Evolutionary conservation across 257 asterid genomes (phyloP), one percentile per base, ranked within the genome.

Genomic region (Solanum chaucha): DNA sequence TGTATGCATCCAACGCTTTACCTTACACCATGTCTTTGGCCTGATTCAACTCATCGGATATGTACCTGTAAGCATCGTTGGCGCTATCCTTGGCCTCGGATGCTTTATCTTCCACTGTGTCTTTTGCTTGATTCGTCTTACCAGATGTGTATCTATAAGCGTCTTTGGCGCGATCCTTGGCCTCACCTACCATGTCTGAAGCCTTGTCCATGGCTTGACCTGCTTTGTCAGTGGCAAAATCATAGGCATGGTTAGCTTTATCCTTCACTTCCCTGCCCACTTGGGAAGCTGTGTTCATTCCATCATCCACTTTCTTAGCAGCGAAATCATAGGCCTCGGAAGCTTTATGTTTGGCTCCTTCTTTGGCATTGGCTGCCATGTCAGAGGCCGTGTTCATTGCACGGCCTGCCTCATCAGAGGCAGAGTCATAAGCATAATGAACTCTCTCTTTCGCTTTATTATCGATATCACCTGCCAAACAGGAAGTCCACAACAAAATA

Each of bases 301-400:
- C 90, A 12, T 89, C 67, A 2, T 38, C 84, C 38, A 65, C 58
- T 82, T 74, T 40, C 20, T 65, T 84, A 32, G 89, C 61, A 20
- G 86, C 87, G 1, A 77, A 71, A 0, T 72, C 82, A 26, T 77
- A 88, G 26, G 88, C 88, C 10, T 82, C 44, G 9, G 13, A 22
- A 9, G 90, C 89, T 8, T 75, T 86, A 14, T 89, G 87, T 32
- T 86, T 86, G 59, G 20, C 19, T 4, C 20, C 8, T 48, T 48
- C 20, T 48, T 48, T 48, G 2, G 86, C 35, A 22, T 78, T 61
- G 6, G 58, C 82, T 2, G 86, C 90, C 89, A 83, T 89, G 1
- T 88, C 90, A 0, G 89, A 64, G 0, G 91, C 89, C 94, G 83
- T 91, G 85, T 65, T 90, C 61, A 89, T 85, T 7, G 85, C 84